phyloP scores from a whole-genome alignment of 1,284 basidiomycete genomes.

The Malassezia psittaci region DNA sequence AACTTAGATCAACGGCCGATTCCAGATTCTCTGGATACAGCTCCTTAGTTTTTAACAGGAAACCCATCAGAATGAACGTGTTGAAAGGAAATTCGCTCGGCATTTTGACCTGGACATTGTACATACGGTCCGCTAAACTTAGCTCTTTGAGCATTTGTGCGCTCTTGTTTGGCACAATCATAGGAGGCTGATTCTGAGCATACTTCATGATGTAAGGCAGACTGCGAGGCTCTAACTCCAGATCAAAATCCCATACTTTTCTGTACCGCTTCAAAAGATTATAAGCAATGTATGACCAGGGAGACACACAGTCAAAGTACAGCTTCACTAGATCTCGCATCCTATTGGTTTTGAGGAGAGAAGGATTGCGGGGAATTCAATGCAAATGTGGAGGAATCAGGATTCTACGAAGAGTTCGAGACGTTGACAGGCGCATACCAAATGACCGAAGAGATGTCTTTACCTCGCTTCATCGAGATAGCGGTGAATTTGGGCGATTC shows the following conservation, averaged over 20 bases:
- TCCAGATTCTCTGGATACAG: constrained; percentile 7
- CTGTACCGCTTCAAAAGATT: constrained; percentile 30
- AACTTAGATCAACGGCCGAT: constrained; percentile 19
- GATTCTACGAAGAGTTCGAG: background rate
- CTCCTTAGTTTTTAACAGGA: constrained; percentile 23
- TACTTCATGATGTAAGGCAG: constrained; percentile 43
- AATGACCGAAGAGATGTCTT: background rate
- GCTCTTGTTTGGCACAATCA: constrained; percentile 39
- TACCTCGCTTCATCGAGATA: constrained; percentile 48
- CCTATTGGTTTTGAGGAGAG: background rate
- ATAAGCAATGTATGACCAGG: constrained; percentile 39
- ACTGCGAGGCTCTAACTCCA: constrained; percentile 32
- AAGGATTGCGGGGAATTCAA: background rate
- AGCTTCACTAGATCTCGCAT: constrained; percentile 31
- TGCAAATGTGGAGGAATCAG: background rate
- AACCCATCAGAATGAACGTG: constrained; percentile 26
- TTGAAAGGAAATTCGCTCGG: constrained; percentile 35
- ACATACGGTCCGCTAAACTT: constrained; percentile 25
- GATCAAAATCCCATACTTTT: constrained; percentile 29
- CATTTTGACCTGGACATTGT: constrained; percentile 22
- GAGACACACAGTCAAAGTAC: constrained; percentile 41
- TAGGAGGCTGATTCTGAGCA: constrained; percentile 39
- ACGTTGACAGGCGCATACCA: background rate
- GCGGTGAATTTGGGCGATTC: constrained; percentile 53
- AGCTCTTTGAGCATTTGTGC: constrained; percentile 30